phyloP scores from a whole-genome alignment of 495 filamentous ascomycete genomes.

The Penicillium fimorum region DNA sequence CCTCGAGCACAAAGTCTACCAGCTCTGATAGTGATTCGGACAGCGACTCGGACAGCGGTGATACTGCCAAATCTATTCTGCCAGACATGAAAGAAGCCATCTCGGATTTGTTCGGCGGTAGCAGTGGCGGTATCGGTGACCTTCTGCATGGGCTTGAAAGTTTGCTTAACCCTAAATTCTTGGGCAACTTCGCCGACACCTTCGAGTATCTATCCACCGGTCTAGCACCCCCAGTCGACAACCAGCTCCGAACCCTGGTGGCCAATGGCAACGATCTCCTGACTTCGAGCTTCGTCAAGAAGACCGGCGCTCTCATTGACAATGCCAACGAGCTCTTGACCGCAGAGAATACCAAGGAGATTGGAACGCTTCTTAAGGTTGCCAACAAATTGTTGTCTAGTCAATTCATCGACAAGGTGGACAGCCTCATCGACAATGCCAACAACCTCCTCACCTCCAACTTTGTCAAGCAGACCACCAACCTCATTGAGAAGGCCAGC shows the following conservation, averaged over 20 bases:
- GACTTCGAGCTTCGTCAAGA: constrained; percentile 32
- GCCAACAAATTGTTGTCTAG: constrained; percentile 27
- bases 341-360: constrained; percentile 36
- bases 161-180: constrained; percentile 25
- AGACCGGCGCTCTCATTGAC: constrained; percentile 19
- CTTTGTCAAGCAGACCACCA: constrained; percentile 27
- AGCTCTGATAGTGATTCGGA: constrained; percentile 10
- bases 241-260: constrained; percentile 41
- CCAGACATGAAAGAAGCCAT: not conserved
- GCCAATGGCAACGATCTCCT: constrained; percentile 33
- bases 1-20: constrained; percentile 10
- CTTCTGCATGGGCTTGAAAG: constrained; percentile 17
- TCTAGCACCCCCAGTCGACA: constrained; percentile 38
- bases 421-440: constrained; percentile 22
- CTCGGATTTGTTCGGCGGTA: constrained; percentile 9
- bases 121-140: constrained; percentile 4
- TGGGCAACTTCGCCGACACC: constrained; percentile 32
- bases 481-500: constrained; percentile 36
- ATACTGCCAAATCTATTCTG: not conserved
- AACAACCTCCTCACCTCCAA: constrained; percentile 19
- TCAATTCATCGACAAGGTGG: constrained; percentile 31
- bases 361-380: constrained; percentile 39
- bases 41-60: not conserved
- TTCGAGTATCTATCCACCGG: constrained; percentile 38
- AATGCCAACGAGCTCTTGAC: constrained; percentile 27